A percentile compares a stretch with the other conserved stretches of the same genome.
Conservation (phyloP, 2,329 filamentous ascomycete genomes). For the Delphinella strobiligena region DNA sequence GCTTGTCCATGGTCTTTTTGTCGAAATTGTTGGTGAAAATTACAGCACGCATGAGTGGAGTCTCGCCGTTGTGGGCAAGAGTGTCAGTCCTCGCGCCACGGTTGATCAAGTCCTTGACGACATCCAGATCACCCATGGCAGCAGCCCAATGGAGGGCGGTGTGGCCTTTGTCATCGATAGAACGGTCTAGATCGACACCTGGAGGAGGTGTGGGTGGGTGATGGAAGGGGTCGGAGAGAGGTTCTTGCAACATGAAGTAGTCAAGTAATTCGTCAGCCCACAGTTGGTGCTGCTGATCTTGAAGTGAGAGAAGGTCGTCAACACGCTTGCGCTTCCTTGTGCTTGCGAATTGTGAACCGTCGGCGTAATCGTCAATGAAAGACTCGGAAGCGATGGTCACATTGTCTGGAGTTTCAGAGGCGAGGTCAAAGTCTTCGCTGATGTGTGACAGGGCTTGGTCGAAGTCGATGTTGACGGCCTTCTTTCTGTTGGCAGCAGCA, state of each 20-base stretch:
- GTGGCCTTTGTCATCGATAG: conserved; percentile 88
- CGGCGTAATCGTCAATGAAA: conserved; percentile 65
- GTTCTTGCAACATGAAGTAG: conserved; percentile 66
- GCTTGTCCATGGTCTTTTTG: conserved; percentile 74
- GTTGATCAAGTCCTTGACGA: conserved; percentile 75
- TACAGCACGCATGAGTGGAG: conserved; percentile 85
- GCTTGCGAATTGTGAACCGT: conserved; percentile 47
- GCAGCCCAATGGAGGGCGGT: conserved; percentile 95
- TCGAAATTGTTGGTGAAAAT: conserved; percentile 96
- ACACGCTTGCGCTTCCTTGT: conserved; percentile 69
- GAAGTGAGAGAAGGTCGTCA: conserved; percentile 42
- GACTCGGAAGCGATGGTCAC: conserved; percentile 73
- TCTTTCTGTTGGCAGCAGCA: conserved; percentile 5
- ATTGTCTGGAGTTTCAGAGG: conserved; percentile 74
- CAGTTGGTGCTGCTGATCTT: conserved; percentile 74
- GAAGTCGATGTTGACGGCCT: conserved; percentile 1
- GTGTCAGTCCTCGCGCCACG: conserved; percentile 65
- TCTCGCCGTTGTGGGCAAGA: conserved; percentile 56
- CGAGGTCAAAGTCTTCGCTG: conserved; percentile 56
- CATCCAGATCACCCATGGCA: conserved; percentile 89
- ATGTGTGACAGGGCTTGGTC: conserved; percentile 24
- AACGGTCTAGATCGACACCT: conserved; percentile 77
- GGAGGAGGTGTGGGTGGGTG: conserved; percentile 65
- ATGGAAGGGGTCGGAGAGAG: conserved; percentile 47
- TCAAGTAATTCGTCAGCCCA: conserved; percentile 91